These are phyloP conservation scores for Suillus lakei DNA, from an alignment of 768 basidiomycete genomes.

Conservation along the genomic window DNA sequence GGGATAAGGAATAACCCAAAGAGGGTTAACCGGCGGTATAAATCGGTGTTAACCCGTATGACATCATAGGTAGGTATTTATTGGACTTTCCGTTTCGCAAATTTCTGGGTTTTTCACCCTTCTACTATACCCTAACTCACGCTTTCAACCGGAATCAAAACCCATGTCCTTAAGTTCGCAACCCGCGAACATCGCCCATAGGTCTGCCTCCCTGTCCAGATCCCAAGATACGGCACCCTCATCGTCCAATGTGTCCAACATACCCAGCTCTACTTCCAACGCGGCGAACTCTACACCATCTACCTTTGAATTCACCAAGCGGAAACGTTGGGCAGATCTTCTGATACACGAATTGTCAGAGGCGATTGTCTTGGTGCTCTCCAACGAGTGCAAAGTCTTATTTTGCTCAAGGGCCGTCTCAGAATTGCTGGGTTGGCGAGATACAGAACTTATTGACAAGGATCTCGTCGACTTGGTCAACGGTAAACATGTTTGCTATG, in stretches of 20 bases:
- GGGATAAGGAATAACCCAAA: neutral
- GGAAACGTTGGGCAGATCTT: constrained; percentile 87
- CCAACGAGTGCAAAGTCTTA: constrained; percentile 62
- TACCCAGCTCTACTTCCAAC: neutral
- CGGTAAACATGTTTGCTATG: constrained; percentile 43
- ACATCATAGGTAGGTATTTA: constrained; percentile 11
- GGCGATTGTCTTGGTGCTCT: constrained; percentile 70
- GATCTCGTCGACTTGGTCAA: constrained; percentile 70
- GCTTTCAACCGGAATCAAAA: constrained; percentile 9
- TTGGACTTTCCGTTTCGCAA: neutral
- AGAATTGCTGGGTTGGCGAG: constrained; percentile 80
- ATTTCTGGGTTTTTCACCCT: neutral
- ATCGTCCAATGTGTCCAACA: constrained; percentile 3
- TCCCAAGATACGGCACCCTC: neutral
- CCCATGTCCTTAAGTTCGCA: constrained; percentile 25
- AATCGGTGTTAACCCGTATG: neutral
- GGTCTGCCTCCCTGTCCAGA: neutral
- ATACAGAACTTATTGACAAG: constrained; percentile 71
- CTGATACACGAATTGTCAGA: constrained; percentile 78
- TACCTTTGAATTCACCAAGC: constrained; percentile 82
- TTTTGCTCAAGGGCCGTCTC: constrained; percentile 71
- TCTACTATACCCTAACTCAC: neutral
- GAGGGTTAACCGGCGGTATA: neutral
- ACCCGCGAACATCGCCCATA: neutral
- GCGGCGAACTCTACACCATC: constrained; percentile 12